phyloP scores from a whole-genome alignment of 2,329 filamentous ascomycete species.

The Ophiocordyceps camponoti-rufipedis region DNA sequence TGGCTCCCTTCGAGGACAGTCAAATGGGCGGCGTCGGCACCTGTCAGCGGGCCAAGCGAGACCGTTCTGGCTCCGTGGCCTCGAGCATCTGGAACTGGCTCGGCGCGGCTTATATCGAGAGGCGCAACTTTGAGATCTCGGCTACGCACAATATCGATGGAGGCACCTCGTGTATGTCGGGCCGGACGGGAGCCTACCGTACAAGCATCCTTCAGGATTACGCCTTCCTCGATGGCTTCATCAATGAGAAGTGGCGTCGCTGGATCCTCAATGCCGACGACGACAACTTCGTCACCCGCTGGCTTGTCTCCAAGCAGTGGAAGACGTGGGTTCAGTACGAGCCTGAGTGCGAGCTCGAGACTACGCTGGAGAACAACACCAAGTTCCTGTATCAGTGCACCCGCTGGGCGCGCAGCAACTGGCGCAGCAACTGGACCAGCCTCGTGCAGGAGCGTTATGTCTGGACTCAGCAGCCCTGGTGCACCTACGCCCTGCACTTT shows the following conservation, averaged over 20 bases:
- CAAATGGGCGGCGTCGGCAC: conserved; percentile 81
- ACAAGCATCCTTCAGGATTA: conserved; percentile 73
- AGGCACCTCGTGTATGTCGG: conserved; percentile 91
- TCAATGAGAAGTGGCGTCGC: conserved; percentile 74
- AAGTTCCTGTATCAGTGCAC: conserved; percentile 90
- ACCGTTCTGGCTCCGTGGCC: conserved; percentile 37
- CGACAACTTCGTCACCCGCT: conserved; percentile 94
- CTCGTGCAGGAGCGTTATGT: conserved; percentile 69
- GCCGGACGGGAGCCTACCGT: conserved; percentile 81
- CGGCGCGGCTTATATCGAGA: conserved; percentile 78
- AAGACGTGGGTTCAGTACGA: conserved; percentile 94
- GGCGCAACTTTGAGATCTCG: conserved; percentile 91
- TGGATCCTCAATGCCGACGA: conserved; percentile 92
- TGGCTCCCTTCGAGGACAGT: conserved; percentile 77
- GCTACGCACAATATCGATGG: conserved; percentile 90
- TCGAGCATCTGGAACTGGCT: conserved; percentile 71
- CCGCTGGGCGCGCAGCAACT: conserved; percentile 92
- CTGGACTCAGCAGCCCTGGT: conserved; percentile 79
- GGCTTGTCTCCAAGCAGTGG: conserved; percentile 83
- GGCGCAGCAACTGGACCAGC: conserved; percentile 90
- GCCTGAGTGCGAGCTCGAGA: conserved; percentile 76
- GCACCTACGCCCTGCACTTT: conserved; percentile 78
- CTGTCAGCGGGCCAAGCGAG: conserved; percentile 67
- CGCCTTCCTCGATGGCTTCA: conserved; percentile 76
- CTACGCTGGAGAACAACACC: conserved; percentile 72